Evolutionary conservation across 495 filamentous ascomycete species (phyloP).

Genomic region (Wilcoxina mikolae): DNA sequence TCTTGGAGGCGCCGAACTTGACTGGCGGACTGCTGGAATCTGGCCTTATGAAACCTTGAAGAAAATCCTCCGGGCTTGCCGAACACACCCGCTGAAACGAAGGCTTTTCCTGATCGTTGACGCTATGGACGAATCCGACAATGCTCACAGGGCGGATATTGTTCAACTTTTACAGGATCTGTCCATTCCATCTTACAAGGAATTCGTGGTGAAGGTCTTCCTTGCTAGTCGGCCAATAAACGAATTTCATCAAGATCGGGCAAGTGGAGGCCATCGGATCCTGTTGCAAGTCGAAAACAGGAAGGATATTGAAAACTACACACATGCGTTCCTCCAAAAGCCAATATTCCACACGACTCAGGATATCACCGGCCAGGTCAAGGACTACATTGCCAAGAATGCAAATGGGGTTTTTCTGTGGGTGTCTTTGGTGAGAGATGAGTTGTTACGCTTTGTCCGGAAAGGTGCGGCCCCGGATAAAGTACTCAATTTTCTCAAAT

Average conservation of each 20-base stretch:
- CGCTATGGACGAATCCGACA: not conserved
- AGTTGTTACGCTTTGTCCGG: slow-evolving; percentile 8
- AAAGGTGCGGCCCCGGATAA: not conserved
- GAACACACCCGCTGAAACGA: not conserved
- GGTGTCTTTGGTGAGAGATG: slow-evolving; percentile 13
- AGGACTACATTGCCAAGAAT: slow-evolving; percentile 3
- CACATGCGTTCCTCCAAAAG: not conserved
- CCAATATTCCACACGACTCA: not conserved
- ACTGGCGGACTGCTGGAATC: not conserved
- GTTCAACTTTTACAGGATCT: not conserved
- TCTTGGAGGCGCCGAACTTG: not conserved
- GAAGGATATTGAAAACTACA: slow-evolving; percentile 2
- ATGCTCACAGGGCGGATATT: not conserved
- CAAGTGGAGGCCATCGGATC: not conserved
- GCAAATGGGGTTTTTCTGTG: slow-evolving; percentile 20
- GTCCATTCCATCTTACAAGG: not conserved
- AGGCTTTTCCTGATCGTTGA: slow-evolving; percentile 3
- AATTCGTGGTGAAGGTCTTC: not conserved
- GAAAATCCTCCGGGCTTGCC: not conserved
- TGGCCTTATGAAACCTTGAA: not conserved
- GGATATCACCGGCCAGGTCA: not conserved
- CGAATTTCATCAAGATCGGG: not conserved
- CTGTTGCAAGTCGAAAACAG: not conserved
- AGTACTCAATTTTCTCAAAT: not conserved
- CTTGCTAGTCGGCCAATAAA: slow-evolving; percentile 4